These are phyloP conservation scores for Typha latifolia DNA, from an alignment of 176 grass and related monocot genomes.

Conservation along the genomic window DNA sequence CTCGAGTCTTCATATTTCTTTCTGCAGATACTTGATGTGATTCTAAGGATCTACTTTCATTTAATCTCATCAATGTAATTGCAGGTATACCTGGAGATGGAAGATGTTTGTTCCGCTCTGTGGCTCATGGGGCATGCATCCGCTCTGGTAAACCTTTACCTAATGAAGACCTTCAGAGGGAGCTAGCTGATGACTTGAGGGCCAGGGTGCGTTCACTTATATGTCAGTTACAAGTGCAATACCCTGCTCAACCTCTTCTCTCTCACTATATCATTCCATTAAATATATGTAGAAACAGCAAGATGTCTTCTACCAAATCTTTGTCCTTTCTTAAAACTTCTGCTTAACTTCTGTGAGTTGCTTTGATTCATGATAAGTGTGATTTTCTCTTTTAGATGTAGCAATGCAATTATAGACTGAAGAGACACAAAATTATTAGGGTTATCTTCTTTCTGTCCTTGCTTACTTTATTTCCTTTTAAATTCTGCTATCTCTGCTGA, in stretches of 20 bases:
- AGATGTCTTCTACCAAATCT: too few relatives aligned
- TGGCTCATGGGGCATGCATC: conserved; percentile 66
- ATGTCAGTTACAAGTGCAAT: neutral
- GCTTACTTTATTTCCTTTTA: neutral
- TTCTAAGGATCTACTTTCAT: neutral
- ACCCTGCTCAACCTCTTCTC: neutral
- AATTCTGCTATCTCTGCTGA: neutral
- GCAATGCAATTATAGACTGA: too few relatives aligned
- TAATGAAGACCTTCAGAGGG: conserved; percentile 57
- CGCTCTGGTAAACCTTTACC: conserved; percentile 41
- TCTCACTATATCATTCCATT: neutral
- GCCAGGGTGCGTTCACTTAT: conserved; percentile 29
- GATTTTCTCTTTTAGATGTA: too few relatives aligned
- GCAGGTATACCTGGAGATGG: conserved; percentile 88
- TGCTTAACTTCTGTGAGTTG: too few relatives aligned
- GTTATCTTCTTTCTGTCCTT: neutral
- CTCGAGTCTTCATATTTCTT: neutral
- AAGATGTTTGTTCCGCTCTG: conserved; percentile 73
- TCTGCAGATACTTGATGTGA: neutral
- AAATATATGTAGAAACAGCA: neutral
- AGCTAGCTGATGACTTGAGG: conserved; percentile 84
- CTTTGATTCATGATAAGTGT: too few relatives aligned
- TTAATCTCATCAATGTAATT: neutral
- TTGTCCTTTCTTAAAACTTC: too few relatives aligned
- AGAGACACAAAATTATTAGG: neutral